Base-by-base conservation (phyloP, 257 asterid genomes). In the Mitragyna speciosa region DNA sequence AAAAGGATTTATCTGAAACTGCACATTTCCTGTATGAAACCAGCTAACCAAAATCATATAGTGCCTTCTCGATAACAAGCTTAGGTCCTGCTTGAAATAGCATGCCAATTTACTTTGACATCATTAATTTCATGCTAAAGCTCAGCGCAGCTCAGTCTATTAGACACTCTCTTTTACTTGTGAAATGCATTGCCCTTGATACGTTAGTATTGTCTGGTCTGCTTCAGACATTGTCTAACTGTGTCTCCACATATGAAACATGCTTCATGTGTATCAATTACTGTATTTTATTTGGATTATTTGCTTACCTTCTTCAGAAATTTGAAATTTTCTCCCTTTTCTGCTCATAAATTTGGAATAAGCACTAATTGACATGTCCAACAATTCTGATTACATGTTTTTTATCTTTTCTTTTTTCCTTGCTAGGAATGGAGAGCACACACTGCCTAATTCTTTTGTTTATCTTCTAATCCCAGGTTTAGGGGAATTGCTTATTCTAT, bases 391-490 rank as follows among this genome's bases (percentile, higher is more conserved):
- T 72, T 26, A 20, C 59, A 28, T 36, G 56, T 54, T 12, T 61
- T 64, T 15, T 30, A 17, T 78, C 49, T 76, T 78, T 41, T 80
- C 70, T 78, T 70, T 51, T 33, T 66, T 65, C 74, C 5, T 59
- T n/a, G 0, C 39, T 83, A 95, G 99, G 96, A 88, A 91, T n/a
- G 98, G 98, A 85, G 82, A 83, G 86, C 99, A 95, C 88, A 77
- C 78, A 49, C 88, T 95, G 73, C 98, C 98, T 0, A 93, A 93
- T 88, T 89, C 93, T 16, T 93, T 87, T 77, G 94, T 95, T 80
- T 95, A 93, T 89, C 91, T 95, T 81, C 92, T 95, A 84, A 92
- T 95, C 84, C 99, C 99, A 88, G 99, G 99, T 93, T 78, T 67
- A 64, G 69, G 73, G 70, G 66, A 9, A 70, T 51, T 68, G 30